These are phyloP conservation scores for Drechslera avenae DNA, from an alignment of 2,329 filamentous ascomycete species.

Conservation along the genomic window DNA sequence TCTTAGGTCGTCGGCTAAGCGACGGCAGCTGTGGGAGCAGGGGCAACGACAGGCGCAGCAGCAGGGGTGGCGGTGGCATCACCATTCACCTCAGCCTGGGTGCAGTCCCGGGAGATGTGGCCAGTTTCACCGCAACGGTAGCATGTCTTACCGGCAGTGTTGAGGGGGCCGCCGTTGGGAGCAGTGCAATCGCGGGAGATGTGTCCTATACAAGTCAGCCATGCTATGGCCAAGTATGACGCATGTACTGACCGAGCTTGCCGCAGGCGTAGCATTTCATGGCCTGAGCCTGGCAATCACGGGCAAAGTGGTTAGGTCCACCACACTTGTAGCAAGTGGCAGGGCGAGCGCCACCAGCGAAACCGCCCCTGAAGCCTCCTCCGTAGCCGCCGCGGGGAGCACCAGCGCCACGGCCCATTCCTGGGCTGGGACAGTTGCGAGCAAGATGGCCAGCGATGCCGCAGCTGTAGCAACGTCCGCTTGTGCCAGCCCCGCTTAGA, in stretches of 20 bases:
- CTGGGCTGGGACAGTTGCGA: constrained; percentile 82
- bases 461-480: constrained; percentile 95
- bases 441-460: constrained; percentile 91
- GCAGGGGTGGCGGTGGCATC: constrained; percentile 40
- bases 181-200: constrained; percentile 95
- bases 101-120: constrained; percentile 95
- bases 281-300: constrained; percentile 96
- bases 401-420: constrained; percentile 67
- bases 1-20: constrained; percentile 32
- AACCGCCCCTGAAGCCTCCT: constrained; percentile 73
- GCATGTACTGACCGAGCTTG: constrained; percentile 63
- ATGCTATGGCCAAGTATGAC: neutral
- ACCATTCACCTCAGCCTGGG: constrained; percentile 68
- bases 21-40: constrained; percentile 50
- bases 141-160: constrained; percentile 97
- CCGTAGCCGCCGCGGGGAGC: constrained; percentile 76
- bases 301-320: constrained; percentile 95
- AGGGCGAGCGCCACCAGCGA: constrained; percentile 68
- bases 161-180: constrained; percentile 92
- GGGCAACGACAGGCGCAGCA: constrained; percentile 42
- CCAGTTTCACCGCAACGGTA: constrained; percentile 96
- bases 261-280: constrained; percentile 99
- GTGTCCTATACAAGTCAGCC: constrained; percentile 61
- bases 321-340: constrained; percentile 73
- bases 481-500: constrained; percentile 77